Evolutionary conservation across 441 rosid species (phyloP), one percentile per base, ranked within the genome.

Genomic region (Euphorbia celastroides): DNA sequence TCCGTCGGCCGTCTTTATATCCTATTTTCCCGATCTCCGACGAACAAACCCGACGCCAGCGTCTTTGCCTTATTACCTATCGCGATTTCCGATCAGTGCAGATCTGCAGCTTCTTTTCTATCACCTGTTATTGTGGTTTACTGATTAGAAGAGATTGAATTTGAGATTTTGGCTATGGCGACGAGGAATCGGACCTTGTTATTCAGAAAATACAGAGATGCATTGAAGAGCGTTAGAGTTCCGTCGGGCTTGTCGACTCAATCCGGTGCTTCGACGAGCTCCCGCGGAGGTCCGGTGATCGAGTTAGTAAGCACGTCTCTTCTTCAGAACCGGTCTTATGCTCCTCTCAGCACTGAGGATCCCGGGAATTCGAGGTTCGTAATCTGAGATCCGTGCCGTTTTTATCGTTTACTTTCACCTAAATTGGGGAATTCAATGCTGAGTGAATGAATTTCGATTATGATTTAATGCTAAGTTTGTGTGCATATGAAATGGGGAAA

Each of bases 261-360:
- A 16, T 34, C 84, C 46, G 68, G 64, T 14, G 46, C 79, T 48
- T 73, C 80, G 44, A 73, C 76, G 7, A 69, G 70, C 36, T 55
- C 51, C 25, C 55, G 57, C 71, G 68, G 78, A 65, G 55, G 89
- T 70, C 97, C 96, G 54, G 94, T 92, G 79, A 87, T 94, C 68
- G 96, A 92, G 82, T 78, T 92, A 83, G 93, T 84, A 48, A 88
- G 87, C 83, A 67, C 96, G 32, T 88, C 99, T 70, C 81, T 94
- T 10, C 75, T 89, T 67, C 83, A 79, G 8, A 82, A 84, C 68
- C 89, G 88, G 12, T 70, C 82, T 9, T 94, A 94, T 66, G 72
- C 91, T 77, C 90, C 91, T 20, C 92, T 94, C 30, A 86, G 96
- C 31, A 89, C 96, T 17, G 93, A 91, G 19, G 99, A 94, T 84